Evolutionary conservation across 2,329 filamentous ascomycete species (phyloP).

Genomic region (Penicillium janthinellum): DNA sequence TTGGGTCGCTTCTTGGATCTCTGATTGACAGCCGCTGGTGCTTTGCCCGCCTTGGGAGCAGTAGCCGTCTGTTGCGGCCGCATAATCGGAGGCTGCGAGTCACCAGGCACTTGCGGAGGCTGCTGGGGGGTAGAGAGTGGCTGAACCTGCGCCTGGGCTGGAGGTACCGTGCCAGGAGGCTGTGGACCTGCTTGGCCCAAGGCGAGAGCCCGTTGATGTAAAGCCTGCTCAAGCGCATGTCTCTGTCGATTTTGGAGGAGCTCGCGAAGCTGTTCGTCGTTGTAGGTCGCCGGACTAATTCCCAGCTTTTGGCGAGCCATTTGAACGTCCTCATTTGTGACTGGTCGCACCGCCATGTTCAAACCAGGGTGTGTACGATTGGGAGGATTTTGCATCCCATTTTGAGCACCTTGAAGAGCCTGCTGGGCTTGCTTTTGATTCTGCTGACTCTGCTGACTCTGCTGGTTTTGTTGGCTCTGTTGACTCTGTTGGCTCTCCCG

Average conservation of each 20-base stretch:
- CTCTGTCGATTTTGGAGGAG: slow-evolving; percentile 41
- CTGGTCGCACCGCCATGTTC: slow-evolving; percentile 37
- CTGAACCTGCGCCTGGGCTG: slow-evolving; percentile 30
- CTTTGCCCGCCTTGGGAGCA: slow-evolving; percentile 31
- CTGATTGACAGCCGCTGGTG: slow-evolving; percentile 32
- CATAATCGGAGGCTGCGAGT: slow-evolving; percentile 31
- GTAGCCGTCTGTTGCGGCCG: slow-evolving; percentile 33
- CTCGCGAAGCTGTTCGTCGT: slow-evolving; percentile 48
- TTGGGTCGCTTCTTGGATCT: slow-evolving; percentile 48
- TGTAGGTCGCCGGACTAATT: slow-evolving; percentile 34
- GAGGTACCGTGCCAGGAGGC: slow-evolving; percentile 24
- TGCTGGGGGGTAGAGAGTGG: slow-evolving; percentile 26
- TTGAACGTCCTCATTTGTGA: slow-evolving; percentile 41
- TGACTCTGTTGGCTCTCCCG: slow-evolving; percentile 10
- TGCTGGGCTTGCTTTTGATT: slow-evolving; percentile 9
- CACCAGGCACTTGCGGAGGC: slow-evolving; percentile 24
- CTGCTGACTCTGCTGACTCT: not conserved
- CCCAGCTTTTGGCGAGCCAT: slow-evolving; percentile 41
- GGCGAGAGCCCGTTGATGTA: slow-evolving; percentile 32
- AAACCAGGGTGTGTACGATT: slow-evolving; percentile 31
- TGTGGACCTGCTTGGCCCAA: slow-evolving; percentile 32
- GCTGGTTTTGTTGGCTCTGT: slow-evolving; percentile 30
- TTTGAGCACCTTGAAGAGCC: slow-evolving; percentile 30
- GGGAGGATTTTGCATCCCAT: slow-evolving; percentile 33
- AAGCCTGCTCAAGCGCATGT: slow-evolving; percentile 34